These are phyloP conservation scores for Cladophialophora psammophila DNA, from an alignment of 2,329 filamentous ascomycete species.

Conservation along the genomic window DNA sequence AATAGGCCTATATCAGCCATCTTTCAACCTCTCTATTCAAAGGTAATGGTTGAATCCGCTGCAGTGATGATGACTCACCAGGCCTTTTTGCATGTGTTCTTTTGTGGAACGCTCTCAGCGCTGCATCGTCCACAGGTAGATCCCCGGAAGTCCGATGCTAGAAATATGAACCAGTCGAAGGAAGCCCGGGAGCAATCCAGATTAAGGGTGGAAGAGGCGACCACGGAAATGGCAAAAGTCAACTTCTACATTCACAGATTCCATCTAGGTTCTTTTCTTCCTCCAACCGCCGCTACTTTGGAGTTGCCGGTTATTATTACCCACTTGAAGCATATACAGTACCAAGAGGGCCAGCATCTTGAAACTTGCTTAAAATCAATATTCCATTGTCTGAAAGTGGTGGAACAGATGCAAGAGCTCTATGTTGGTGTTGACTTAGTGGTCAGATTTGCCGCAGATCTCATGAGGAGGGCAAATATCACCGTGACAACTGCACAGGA, in stretches of 20 bases:
- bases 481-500: background rate
- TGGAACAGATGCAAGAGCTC: slow-evolving; percentile 8
- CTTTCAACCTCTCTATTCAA: slow-evolving; percentile 4
- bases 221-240: background rate
- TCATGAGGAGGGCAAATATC: background rate
- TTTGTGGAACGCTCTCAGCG: slow-evolving; percentile 1
- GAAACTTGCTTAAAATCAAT: slow-evolving; percentile 4
- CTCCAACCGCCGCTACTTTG: slow-evolving; percentile 6
- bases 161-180: background rate
- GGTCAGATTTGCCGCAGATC: slow-evolving; percentile 1
- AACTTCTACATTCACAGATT: slow-evolving; percentile 3
- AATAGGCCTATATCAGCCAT: slow-evolving; percentile 7
- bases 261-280: background rate
- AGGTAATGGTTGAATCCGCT: background rate
- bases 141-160: background rate
- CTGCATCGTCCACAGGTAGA: slow-evolving; percentile 14
- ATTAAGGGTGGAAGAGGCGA: slow-evolving; percentile 11
- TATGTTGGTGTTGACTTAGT: slow-evolving; percentile 14
- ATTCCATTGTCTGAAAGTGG: slow-evolving; percentile 14
- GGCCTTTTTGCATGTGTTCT: slow-evolving; percentile 8
- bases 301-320: slow-evolving; percentile 10
- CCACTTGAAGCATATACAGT: slow-evolving; percentile 9
- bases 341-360: background rate
- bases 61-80: background rate
- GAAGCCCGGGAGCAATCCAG: background rate